Conservation (phyloP, 306 rosid genomes). For the Citrullus mucosospermus region DNA sequence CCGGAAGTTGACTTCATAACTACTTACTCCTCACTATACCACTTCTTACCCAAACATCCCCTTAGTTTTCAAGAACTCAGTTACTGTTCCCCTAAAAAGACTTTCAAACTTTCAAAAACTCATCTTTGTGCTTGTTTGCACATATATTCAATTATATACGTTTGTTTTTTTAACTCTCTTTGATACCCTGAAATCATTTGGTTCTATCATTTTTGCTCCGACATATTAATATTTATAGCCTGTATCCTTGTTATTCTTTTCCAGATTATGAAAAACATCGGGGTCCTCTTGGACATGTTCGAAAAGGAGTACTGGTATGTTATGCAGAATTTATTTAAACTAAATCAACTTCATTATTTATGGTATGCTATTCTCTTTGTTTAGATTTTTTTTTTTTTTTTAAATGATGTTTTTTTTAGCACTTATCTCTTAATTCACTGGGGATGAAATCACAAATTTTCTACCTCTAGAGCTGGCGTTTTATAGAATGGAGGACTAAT, state of each 20-base stretch:
- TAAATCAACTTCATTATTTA: neutral
- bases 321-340: neutral
- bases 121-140: neutral
- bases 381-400: neutral
- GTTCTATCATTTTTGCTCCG: conserved; percentile 7
- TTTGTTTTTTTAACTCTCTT: neutral
- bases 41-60: no score
- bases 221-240: neutral
- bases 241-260: neutral
- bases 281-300: conserved; percentile 90
- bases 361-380: neutral
- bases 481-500: neutral
- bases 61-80: neutral
- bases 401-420: neutral
- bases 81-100: neutral
- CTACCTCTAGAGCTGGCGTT: neutral
- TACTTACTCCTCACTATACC: no score
- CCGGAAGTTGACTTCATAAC: no score
- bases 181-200: neutral
- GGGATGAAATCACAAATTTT: neutral
- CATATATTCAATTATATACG: neutral
- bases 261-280: conserved; percentile 76
- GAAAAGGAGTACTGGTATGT: conserved; percentile 96
- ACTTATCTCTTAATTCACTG: neutral
- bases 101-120: neutral